Base-by-base conservation (phyloP, 2,329 filamentous ascomycete species). In the Epichloe scottii region DNA sequence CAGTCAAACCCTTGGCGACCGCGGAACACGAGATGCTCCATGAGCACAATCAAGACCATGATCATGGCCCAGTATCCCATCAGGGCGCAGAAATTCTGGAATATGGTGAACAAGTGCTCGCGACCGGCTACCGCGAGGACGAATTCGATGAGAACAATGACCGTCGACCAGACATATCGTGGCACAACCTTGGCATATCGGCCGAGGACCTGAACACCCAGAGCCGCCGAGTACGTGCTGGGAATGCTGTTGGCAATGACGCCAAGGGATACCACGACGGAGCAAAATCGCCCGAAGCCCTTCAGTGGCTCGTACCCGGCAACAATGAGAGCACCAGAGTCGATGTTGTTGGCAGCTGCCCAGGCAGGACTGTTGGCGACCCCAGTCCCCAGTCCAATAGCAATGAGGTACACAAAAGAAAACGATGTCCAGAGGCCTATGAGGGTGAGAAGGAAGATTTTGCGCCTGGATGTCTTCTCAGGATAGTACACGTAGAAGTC, bases 401-500 rank as follows among this genome's bases (percentile, higher is more conserved):
- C 71, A 21, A 79, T 60, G 41, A 79, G 84, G 68, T 91, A 89
- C 54, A 85, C 71, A 1, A 91, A 76, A 2, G 85, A 82, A 55
- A 87, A 68, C 1, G 63, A 51, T 3, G 57, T 49, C 55, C 85
- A 77, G 14, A 93, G 72, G 10, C 87, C 87, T 23, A 71, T 62
- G 64, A 82, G 87, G 33, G 85, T 86, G 62, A 80, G 81, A 53
- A 78, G 59, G 66, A 90, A 91, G 54, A 89, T 73, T 54, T 81
- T 80, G 41, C 63, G 64, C 21, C 79, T 75, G 33, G 77, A 76
- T 40, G 80, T 79, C 23, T 67, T 72, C 3, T 73, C 70, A 0
- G 85, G 85, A 59, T 89, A 86, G 66, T 90, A 90, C 48, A 88
- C 84, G 21, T 84, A 88, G 65, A 89, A 91, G 62, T 91, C 87